These are phyloP conservation scores for Flagelloscypha sp. DNA, from an alignment of 768 basidiomycete genomes.

Conservation along the genomic window DNA sequence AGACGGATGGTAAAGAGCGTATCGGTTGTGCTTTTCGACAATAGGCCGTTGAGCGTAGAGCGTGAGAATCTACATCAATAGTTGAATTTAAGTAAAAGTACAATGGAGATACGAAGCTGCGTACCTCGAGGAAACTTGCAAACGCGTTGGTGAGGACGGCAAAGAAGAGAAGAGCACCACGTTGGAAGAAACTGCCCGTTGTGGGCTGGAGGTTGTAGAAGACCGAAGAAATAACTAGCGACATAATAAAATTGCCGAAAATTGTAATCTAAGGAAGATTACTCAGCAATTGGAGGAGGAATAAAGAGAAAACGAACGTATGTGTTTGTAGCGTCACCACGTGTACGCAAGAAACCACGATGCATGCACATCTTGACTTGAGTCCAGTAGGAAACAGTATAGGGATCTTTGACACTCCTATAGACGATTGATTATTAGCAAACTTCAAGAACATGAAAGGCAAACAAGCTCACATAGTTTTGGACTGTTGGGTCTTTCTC, in stretches of 20 bases:
- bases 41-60: constrained; percentile 54
- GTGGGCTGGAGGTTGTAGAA: constrained; percentile 49
- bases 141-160: constrained; percentile 31
- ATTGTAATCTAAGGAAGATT: constrained; percentile 11
- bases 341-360: constrained; percentile 37
- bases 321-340: constrained; percentile 30
- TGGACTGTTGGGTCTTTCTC: constrained; percentile 26
- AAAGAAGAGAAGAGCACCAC: constrained; percentile 70
- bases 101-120: not conserved
- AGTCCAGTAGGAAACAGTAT: constrained; percentile 34
- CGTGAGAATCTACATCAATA: constrained; percentile 56
- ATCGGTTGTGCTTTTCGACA: constrained; percentile 45
- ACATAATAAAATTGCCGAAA: not conserved
- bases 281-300: constrained; percentile 5
- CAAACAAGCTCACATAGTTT: constrained; percentile 20
- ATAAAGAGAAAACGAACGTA: constrained; percentile 19
- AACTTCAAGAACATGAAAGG: not conserved
- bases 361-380: constrained; percentile 37
- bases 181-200: constrained; percentile 62
- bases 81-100: constrained; percentile 20
- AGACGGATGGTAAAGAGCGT: constrained; percentile 57
- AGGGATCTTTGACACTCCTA: constrained; percentile 23
- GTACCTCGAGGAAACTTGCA: constrained; percentile 30
- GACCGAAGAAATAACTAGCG: constrained; percentile 46
- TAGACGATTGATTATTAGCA: too few species aligned